A percentile compares a stretch with the other conserved stretches of the same genome.
Conservation (phyloP, 495 filamentous ascomycete species). For the Sordaria brevicollis region DNA sequence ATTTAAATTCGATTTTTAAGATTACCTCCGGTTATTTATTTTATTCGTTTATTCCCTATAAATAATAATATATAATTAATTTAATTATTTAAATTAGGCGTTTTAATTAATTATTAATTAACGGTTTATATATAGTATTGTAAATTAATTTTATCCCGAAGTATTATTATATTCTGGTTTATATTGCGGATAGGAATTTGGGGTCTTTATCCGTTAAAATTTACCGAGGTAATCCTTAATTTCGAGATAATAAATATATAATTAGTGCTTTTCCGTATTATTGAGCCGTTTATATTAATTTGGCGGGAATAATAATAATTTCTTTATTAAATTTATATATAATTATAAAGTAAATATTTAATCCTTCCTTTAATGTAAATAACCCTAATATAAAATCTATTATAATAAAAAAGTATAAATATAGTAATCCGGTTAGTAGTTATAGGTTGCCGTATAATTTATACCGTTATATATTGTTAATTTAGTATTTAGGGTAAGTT, state of each 20-base stretch:
- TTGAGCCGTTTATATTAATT: background rate
- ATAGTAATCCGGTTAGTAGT: too few species aligned
- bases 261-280: background rate
- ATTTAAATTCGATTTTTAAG: too few species aligned
- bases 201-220: background rate
- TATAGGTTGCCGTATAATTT: too few species aligned
- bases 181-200: background rate
- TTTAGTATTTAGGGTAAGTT: too few species aligned
- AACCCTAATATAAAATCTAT: too few species aligned
- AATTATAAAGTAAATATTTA: background rate
- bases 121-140: background rate
- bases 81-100: background rate
- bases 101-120: background rate
- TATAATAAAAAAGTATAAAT: too few species aligned
- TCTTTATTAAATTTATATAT: background rate
- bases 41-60: too few species aligned
- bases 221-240: background rate
- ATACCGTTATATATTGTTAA: too few species aligned
- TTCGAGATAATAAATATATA: background rate
- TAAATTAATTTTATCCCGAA: background rate
- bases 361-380: too few species aligned
- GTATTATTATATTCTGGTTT: background rate
- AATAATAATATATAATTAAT: background rate
- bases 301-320: background rate
- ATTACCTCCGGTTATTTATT: too few species aligned